Evolutionary conservation across 192 early-diverging fungal species (phyloP), one percentile per base, ranked within the genome.

Genomic region (Backusella luteola): DNA sequence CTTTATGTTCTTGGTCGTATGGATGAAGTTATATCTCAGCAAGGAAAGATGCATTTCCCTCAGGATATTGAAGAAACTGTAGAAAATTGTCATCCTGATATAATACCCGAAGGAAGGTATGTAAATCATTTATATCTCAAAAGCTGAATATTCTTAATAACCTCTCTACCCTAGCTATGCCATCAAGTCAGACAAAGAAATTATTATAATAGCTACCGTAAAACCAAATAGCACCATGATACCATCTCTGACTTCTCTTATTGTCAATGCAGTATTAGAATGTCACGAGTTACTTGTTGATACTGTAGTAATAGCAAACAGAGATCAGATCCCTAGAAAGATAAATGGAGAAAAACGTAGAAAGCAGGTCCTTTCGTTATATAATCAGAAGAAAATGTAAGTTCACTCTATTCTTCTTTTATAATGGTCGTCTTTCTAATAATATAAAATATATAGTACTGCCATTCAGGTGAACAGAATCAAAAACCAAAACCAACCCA

Each of bases 1-100:
- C 69, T 96, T 78, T 96, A 93, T 85, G 92, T 94, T 7, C 77
- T 94, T 32, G 93, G 94, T 11, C 84, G 87, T 3, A 85, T 93
- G 56, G 79, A 81, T 6, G 92, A 96, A 73, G 90, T 88, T 0
- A 87, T 96, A 79, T 85, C 86, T 36, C 84, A 92, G 41, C 86
- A 91, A 78, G 93, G 91, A 1, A 83, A 90, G 73, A 86, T 89
- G 84, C 88, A 94, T 85, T 93, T 92, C 73, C 88, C 92, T 34
- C 81, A 83, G 39, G 94, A 95, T 71, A 84, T 95, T 35, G 94
- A 96, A 80, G 79, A 84, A 15, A 90, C 92, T 0, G 87, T 94
- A 35, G 94, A 94, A 76, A 84, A 86, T 21, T 80, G 85, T 15
- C 88, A 92, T 76, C 84, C 85, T 23, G 82, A 86, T 42, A 74